Conservation (phyloP, 768 basidiomycete genomes). For the Boletus sp. region DNA sequence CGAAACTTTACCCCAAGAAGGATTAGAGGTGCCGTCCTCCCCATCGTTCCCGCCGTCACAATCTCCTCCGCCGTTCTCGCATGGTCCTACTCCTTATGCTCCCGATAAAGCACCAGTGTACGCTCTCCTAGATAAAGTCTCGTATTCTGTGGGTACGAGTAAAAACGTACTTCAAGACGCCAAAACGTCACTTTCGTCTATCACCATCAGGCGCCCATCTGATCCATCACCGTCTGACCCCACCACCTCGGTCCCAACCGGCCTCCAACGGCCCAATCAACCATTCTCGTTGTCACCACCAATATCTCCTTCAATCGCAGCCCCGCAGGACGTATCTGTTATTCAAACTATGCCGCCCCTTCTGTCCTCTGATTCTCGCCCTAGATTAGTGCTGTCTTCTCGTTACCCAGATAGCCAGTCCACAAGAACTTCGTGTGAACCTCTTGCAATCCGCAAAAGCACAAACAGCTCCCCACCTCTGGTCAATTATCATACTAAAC, state of each 20-base stretch:
- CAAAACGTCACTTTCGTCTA: background rate
- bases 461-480: conserved; percentile 1
- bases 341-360: background rate
- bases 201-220: background rate
- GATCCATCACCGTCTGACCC: background rate
- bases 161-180: background rate
- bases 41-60: background rate
- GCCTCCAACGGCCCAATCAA: background rate
- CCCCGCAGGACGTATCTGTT: background rate
- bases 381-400: background rate
- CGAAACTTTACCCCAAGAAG: background rate
- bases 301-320: background rate
- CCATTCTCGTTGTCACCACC: background rate
- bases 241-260: background rate
- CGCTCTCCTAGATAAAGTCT: background rate
- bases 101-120: background rate
- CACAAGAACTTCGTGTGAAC: background rate
- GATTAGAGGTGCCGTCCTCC: background rate
- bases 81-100: background rate
- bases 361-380: background rate
- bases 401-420: background rate
- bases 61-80: background rate
- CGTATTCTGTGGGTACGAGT: background rate
- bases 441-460: background rate
- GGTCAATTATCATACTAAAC: conserved; percentile 9